Base-by-base conservation (phyloP, 345 rosid species). In the Lepidium aucheri region DNA sequence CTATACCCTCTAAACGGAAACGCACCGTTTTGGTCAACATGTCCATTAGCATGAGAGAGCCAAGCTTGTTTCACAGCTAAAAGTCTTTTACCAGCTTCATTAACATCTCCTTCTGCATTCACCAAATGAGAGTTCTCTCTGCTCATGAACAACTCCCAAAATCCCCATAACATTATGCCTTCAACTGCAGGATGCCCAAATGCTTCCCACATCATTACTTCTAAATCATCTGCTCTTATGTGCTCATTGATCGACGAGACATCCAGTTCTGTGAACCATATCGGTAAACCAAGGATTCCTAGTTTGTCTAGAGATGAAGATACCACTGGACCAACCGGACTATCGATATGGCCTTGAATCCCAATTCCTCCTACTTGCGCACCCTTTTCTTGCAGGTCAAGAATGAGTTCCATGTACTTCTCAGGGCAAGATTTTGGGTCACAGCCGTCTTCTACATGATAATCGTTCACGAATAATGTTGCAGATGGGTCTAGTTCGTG, bases 61-160 rank as follows among this genome's bases (percentile, higher is more conserved):
- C n/a, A n/a, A n/a, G n/a, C n/a, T n/a, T n/a, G n/a, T n/a, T 86
- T 88, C 64, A 93, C 90, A 52, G 78, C 62, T 38, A 86, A 81
- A 67, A 77, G 67, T 56, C 90, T 79, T 61, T 68, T 80, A 18
- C 98, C 98, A 22, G 98, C 82, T 75, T 82, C 90, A 73, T 93
- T 93, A 64, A 90, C 68, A 16, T 88, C 86, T 16, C 97, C 98
- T 74, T 93, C 94, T 8, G 96, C 98, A 49, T 86, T 68, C 14
- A 93, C 97, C 81, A 93, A 75, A 58, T 86, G 90, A 30, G 90
- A 72, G 50, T 79, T 78, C 33, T 81, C 76, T 59, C 98, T 73
- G 72, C 96, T 85, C 98, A 89, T 82, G 62, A 82, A 90, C 76
- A 90, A 53, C 82, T 93, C 98, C 98, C 98, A 93, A 63, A 93